phyloP scores from a whole-genome alignment of 1,284 basidiomycete species.

The Microbotryum lychnidis-dioicae region DNA sequence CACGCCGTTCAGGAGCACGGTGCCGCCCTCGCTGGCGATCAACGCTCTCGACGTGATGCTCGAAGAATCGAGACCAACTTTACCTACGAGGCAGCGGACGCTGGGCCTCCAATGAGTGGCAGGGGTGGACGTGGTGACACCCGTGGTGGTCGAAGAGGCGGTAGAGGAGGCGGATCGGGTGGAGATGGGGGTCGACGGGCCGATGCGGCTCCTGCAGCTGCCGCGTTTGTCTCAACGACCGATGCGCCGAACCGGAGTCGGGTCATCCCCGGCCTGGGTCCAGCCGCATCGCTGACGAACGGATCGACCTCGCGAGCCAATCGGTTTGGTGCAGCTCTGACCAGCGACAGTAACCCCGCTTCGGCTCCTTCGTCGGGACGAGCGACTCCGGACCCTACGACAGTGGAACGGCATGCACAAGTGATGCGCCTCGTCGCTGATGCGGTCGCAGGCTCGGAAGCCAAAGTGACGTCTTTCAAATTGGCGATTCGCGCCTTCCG shows the following conservation, averaged over 20 bases:
- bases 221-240: slow-evolving; percentile 4
- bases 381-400: slow-evolving; percentile 1
- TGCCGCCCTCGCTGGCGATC: slow-evolving; percentile 55
- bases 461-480: slow-evolving; percentile 66
- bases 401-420: slow-evolving; percentile 47
- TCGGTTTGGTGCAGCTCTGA: neutral
- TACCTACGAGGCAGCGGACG: slow-evolving; percentile 55
- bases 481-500: slow-evolving; percentile 68
- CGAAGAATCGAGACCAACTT: slow-evolving; percentile 73
- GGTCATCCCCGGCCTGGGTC: slow-evolving; percentile 42
- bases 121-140: neutral
- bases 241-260: slow-evolving; percentile 40
- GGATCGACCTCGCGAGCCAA: slow-evolving; percentile 13
- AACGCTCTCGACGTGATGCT: slow-evolving; percentile 65
- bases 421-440: slow-evolving; percentile 61
- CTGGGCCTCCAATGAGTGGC: slow-evolving; percentile 23
- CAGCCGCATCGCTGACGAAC: slow-evolving; percentile 27
- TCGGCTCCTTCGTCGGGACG: slow-evolving; percentile 7
- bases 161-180: slow-evolving; percentile 38
- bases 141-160: slow-evolving; percentile 4
- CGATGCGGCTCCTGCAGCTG: slow-evolving; percentile 32
- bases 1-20: slow-evolving; percentile 85
- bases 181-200: slow-evolving; percentile 12
- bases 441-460: slow-evolving; percentile 60
- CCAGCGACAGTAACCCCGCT: slow-evolving; percentile 1